These are phyloP conservation scores for Solidago caesia DNA, from an alignment of 129 eudicot genomes.

Conservation along the genomic window DNA sequence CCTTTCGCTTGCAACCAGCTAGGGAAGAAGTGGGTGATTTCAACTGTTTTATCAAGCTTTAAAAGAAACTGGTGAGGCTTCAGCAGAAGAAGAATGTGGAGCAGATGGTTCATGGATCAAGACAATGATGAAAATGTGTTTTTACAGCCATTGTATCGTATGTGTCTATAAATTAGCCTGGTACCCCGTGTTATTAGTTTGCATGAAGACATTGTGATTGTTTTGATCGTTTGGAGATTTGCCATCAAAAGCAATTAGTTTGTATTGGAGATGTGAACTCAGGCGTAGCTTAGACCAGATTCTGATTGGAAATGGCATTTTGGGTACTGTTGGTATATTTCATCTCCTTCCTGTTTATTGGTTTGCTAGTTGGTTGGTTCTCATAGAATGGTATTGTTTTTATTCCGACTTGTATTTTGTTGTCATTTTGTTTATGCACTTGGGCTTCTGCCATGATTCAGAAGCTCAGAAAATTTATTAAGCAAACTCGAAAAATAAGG, in stretches of 20 bases:
- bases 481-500: too few species aligned
- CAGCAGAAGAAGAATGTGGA: not conserved
- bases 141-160: conserved; percentile 5
- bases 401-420: too few species aligned
- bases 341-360: not conserved
- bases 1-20: conserved; percentile 9
- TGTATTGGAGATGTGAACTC: conserved; percentile 9
- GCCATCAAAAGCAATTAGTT: not conserved
- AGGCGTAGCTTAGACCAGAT: not conserved
- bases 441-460: too few species aligned
- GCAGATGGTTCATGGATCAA: not conserved
- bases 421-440: too few species aligned
- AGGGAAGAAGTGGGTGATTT: conserved; percentile 11
- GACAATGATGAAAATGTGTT: conserved; percentile 4
- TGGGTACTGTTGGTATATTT: not conserved
- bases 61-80: not conserved
- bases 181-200: conserved; percentile 16
- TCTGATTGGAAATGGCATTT: conserved; percentile 9
- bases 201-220: conserved; percentile 17
- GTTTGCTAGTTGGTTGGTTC: not conserved
- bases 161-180: conserved; percentile 20
- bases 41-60: not conserved
- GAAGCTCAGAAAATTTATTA: too few species aligned
- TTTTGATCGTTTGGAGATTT: conserved; percentile 9
- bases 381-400: too few species aligned